Percentiles rank a stretch among this genome's conserved stretches.
Conservation (phyloP, 306 rosid genomes). For the Quercus cerris region DNA sequence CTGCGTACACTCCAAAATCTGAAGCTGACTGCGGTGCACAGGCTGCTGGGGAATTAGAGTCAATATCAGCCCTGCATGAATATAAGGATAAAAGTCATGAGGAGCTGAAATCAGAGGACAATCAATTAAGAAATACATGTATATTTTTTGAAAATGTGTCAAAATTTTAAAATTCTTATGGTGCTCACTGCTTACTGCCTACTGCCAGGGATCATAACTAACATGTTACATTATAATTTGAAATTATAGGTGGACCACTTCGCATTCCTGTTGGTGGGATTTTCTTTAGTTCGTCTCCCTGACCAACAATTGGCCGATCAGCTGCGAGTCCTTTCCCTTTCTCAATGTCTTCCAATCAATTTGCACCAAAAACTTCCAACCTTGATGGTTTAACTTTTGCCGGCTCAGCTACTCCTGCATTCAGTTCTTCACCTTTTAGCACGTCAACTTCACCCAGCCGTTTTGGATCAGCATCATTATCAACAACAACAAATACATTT, state of each 20-base stretch:
- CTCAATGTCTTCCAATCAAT: too few species aligned
- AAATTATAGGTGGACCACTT: slow-evolving; percentile 74
- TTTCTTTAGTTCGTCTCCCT: slow-evolving; percentile 54
- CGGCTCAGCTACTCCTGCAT: slow-evolving; percentile 48
- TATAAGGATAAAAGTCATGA: slow-evolving; percentile 95
- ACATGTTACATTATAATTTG: slow-evolving; percentile 10
- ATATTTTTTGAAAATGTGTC: neutral
- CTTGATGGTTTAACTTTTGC: slow-evolving; percentile 53
- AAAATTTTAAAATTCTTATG: neutral
- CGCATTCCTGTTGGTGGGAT: slow-evolving; percentile 48
- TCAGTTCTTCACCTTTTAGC: slow-evolving; percentile 59
- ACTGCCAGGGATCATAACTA: neutral
- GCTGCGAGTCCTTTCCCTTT: slow-evolving; percentile 44
- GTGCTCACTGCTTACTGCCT: neutral
- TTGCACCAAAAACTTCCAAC: neutral
- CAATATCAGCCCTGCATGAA: slow-evolving; percentile 84
- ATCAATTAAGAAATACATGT: slow-evolving; percentile 93
- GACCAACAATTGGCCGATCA: slow-evolving; percentile 56
- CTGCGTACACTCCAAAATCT: slow-evolving; percentile 65
- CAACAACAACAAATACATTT: slow-evolving; percentile 45
- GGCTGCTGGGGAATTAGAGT: slow-evolving; percentile 64
- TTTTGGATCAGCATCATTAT: slow-evolving; percentile 37
- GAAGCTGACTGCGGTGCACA: slow-evolving; percentile 66
- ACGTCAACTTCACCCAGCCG: slow-evolving; percentile 45
- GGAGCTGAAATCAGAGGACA: slow-evolving; percentile 97